These are phyloP conservation scores for Trichoderma virens DNA, from an alignment of 495 filamentous ascomycete species.

Conservation along the genomic window DNA sequence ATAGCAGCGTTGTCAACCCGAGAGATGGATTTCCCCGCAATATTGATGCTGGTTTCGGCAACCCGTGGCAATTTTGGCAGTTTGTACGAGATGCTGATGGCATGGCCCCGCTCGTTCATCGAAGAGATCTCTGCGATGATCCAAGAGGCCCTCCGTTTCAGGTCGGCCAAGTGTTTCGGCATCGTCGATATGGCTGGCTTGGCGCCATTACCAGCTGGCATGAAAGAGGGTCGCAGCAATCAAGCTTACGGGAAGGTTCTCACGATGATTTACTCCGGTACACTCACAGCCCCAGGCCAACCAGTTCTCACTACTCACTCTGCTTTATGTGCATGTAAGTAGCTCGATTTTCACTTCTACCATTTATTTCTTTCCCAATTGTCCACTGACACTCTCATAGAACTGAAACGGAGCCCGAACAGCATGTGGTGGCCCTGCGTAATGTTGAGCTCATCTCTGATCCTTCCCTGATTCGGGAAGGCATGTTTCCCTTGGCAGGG, in stretches of 20 bases:
- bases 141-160: slow-evolving; percentile 49
- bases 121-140: slow-evolving; percentile 35
- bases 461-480: slow-evolving; percentile 31
- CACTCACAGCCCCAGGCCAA: neutral
- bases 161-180: slow-evolving; percentile 78
- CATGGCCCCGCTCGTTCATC: slow-evolving; percentile 47
- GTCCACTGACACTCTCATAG: neutral
- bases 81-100: slow-evolving; percentile 54
- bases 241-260: neutral
- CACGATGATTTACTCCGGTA: neutral
- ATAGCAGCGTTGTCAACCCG: slow-evolving; percentile 23
- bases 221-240: slow-evolving; percentile 14
- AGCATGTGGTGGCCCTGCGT: slow-evolving; percentile 75
- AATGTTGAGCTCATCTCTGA: slow-evolving; percentile 63
- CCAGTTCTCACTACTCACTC: neutral
- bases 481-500: slow-evolving; percentile 64
- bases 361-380: too few relatives aligned
- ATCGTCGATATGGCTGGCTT: slow-evolving; percentile 70
- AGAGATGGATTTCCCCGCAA: slow-evolving; percentile 14
- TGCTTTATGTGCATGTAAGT: slow-evolving; percentile 48
- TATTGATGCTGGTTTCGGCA: slow-evolving; percentile 16
- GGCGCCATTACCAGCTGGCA: slow-evolving; percentile 89
- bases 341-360: neutral
- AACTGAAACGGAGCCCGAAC: slow-evolving; percentile 31
- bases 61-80: slow-evolving; percentile 41